phyloP scores from a whole-genome alignment of 371 early-diverging fungal species.

The Rhizopus delemar region DNA sequence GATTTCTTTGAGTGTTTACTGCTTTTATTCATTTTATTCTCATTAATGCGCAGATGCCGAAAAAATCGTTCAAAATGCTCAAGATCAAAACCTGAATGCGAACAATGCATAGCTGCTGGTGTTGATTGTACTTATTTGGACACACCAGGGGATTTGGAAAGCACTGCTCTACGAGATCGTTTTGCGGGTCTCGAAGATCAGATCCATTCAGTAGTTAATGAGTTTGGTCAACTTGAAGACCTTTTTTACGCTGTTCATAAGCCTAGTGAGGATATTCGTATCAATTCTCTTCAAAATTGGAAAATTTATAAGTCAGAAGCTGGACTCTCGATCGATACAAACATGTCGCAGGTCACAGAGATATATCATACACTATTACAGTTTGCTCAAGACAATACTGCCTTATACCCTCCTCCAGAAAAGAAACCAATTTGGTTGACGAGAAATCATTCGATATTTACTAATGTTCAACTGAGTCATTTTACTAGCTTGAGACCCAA shows the following conservation, averaged over 20 bases:
- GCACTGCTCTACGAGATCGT: slow-evolving; percentile 48
- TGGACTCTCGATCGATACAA: slow-evolving; percentile 46
- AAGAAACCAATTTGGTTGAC: slow-evolving; percentile 33
- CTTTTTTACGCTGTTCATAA: slow-evolving; percentile 21
- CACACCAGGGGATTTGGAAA: slow-evolving; percentile 50
- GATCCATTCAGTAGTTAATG: slow-evolving; percentile 39
- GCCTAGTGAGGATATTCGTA: slow-evolving; percentile 18
- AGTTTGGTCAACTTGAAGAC: slow-evolving; percentile 42
- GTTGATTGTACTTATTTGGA: slow-evolving; percentile 41
- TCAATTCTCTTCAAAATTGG: slow-evolving; percentile 26
- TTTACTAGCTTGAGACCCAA: slow-evolving; percentile 44
- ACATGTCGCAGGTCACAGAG: slow-evolving; percentile 43
- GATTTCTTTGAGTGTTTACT: background rate
- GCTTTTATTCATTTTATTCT: background rate
- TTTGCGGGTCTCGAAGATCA: slow-evolving; percentile 48
- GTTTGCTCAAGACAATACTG: slow-evolving; percentile 45
- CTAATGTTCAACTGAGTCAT: slow-evolving; percentile 40
- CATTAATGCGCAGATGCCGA: slow-evolving; percentile 32
- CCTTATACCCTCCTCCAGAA: slow-evolving; percentile 21
- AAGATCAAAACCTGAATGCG: slow-evolving; percentile 42
- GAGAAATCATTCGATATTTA: slow-evolving; percentile 43
- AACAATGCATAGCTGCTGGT: slow-evolving; percentile 39
- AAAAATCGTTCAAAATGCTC: slow-evolving; percentile 52
- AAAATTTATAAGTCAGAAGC: slow-evolving; percentile 20
- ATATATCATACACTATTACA: slow-evolving; percentile 39